Conservation (phyloP, 257 asterid species). For the Lycium ferocissimum region DNA sequence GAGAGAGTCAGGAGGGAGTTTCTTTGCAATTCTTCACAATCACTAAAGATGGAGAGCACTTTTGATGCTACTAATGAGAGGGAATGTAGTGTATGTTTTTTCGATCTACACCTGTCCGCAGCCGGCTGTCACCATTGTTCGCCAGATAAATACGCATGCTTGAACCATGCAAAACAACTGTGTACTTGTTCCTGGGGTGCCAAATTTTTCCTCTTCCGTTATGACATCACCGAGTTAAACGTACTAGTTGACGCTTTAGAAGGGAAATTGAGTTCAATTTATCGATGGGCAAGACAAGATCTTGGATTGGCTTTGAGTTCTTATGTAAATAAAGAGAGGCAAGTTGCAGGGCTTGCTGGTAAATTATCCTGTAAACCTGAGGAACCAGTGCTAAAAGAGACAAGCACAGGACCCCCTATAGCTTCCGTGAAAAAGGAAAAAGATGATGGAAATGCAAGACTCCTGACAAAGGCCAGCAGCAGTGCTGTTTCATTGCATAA, state of each 20-base stretch:
- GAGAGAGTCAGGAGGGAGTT: conserved; percentile 79
- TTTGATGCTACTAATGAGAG: conserved; percentile 92
- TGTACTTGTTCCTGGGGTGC: conserved; percentile 97
- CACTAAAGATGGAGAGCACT: conserved; percentile 93
- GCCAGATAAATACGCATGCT: conserved; percentile 93
- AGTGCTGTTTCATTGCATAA: conserved; percentile 43
- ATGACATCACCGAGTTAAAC: conserved; percentile 76
- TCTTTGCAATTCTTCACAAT: conserved; percentile 81
- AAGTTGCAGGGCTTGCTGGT: conserved; percentile 47
- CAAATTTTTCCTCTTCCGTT: conserved; percentile 91
- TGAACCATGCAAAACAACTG: conserved; percentile 91
- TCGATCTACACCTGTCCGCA: conserved; percentile 96
- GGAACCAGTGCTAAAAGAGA: conserved; percentile 50
- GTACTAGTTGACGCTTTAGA: conserved; percentile 95
- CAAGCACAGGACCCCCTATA: conserved; percentile 36
- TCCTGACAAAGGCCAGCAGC: conserved; percentile 38
- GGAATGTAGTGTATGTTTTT: conserved; percentile 91
- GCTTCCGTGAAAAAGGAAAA: conserved; percentile 52
- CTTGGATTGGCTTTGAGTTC: conserved; percentile 93
- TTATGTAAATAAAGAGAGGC: conserved; percentile 69
- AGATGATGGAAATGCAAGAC: conserved; percentile 45
- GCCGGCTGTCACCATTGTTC: conserved; percentile 99
- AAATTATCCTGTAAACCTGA: conserved; percentile 50
- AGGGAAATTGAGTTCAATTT: conserved; percentile 93
- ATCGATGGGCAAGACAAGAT: conserved; percentile 97